Base-by-base conservation (phyloP, 116 monocot species). In the Trichopus zeylanicus region DNA sequence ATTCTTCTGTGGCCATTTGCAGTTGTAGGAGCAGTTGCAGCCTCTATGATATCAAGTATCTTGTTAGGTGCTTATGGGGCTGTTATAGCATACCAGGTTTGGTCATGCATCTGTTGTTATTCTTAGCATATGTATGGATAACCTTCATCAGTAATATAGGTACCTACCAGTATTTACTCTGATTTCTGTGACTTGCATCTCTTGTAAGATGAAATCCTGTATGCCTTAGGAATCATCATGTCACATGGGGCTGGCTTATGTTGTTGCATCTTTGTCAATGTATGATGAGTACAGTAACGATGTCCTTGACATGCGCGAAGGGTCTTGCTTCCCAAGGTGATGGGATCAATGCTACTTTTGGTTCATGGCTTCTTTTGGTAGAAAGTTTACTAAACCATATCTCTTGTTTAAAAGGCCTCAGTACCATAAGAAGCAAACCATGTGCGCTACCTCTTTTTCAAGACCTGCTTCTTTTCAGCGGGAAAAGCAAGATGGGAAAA, bases 271-370 rank as follows among this genome's bases (percentile, higher is more conserved):
- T 3, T 55, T 99, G 59, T 72, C 98, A 30, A 78, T 91, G 9
- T 99, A 73, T 55, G 92, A 99, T 61, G 92, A 99, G 37, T 99
- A 99, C 73, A 88, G 79, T 34, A 99, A 99, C 67, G 98, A 99
- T 46, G 58, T 85, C 26, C 79, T 99, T 59, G 92, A 83, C 63
- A 48, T 99, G 88, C 78, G 74, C 13, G 85, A 88, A 71, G 88
- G 92, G 51, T 88, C 98, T 71, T 99, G 88, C 67, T 92, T 92
- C 66, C 98, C 98, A 12, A 87, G 93, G 93, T 93, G 18, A 21
- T 49, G 19, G 11, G 53, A 8, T 22, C 7, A 6, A 39, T 38
- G 10, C 26, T 23, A 39, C 18, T 51, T 18, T 33, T 62, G 21
- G 22, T 57, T 32, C 34, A 26, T n/a, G 46, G 15, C 26, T 63